These are phyloP conservation scores for Balamuthia mandrillaris DNA, from an alignment of 208 protist species.

Conservation along the genomic window DNA sequence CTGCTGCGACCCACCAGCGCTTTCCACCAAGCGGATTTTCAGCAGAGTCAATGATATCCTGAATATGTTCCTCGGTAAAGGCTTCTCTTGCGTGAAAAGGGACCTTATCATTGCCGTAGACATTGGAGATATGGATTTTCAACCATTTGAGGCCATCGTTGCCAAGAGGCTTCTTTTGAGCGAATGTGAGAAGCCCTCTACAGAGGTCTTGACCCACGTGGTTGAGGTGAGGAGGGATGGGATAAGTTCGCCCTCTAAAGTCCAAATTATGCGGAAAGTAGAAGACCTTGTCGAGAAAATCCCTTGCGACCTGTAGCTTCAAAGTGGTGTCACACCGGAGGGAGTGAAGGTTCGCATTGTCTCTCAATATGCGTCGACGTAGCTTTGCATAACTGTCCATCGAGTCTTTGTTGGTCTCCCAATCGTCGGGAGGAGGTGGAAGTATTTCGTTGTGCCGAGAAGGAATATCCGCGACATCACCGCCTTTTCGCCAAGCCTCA, in stretches of 20 bases:
- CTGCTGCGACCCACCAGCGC: constrained; percentile 87
- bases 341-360: constrained; percentile 61
- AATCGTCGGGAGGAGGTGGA: not conserved
- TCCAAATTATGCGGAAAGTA: constrained; percentile 98
- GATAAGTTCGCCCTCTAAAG: constrained; percentile 97
- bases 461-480: constrained; percentile 49
- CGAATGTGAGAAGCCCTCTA: constrained; percentile 90
- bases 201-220: constrained; percentile 87
- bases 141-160: constrained; percentile 90
- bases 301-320: constrained; percentile 50
- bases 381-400: not conserved
- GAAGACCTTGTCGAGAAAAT: constrained; percentile 66
- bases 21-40: constrained; percentile 50
- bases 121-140: constrained; percentile 96
- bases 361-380: not conserved
- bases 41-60: constrained; percentile 47
- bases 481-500: constrained; percentile 42
- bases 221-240: constrained; percentile 93
- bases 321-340: constrained; percentile 46
- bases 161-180: constrained; percentile 87
- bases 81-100: constrained; percentile 89
- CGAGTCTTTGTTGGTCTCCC: not conserved
- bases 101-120: constrained; percentile 93
- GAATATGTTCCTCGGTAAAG: constrained; percentile 87
- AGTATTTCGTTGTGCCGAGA: constrained; percentile 14